A percentile compares a stretch with the other conserved stretches of the same genome.
Evolutionary conservation across 495 filamentous ascomycete species (phyloP).

Genomic region (Penicillium turbatum): DNA sequence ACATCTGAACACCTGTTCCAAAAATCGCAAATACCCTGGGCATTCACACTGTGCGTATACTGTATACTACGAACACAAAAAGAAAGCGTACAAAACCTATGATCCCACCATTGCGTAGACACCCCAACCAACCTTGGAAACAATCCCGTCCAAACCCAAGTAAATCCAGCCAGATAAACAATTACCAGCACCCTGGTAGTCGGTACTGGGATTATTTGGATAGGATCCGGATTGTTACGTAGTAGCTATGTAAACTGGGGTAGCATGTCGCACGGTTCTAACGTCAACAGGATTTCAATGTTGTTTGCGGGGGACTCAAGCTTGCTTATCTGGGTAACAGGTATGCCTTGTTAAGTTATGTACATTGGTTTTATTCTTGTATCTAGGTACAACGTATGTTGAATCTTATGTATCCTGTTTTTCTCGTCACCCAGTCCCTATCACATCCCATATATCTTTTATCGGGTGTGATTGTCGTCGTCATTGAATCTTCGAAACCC

Average conservation of each 20-base stretch:
- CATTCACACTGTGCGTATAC: no score
- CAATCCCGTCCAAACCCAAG: not conserved
- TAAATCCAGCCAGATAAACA: not conserved
- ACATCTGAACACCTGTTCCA: no score
- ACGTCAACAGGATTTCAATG: not conserved
- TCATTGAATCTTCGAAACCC: not conserved
- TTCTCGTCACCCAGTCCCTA: no score
- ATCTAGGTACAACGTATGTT: no score
- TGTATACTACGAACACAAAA: no score
- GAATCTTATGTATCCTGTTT: no score
- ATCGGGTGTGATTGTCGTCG: not conserved
- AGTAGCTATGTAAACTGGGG: no score
- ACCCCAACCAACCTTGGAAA: not conserved
- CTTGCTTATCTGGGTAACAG: not conserved
- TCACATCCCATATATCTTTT: not conserved
- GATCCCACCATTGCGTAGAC: slow-evolving; percentile 9
- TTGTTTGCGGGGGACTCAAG: not conserved
- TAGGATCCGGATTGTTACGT: not conserved
- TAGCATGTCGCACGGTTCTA: no score
- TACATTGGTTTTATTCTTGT: no score
- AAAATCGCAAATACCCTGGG: no score
- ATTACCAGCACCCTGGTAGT: not conserved
- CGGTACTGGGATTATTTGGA: not conserved
- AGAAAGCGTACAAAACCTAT: no score
- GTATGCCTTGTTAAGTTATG: no score